Conservation (phyloP, 2,329 filamentous ascomycete species). For the Nemania bipapillata region DNA sequence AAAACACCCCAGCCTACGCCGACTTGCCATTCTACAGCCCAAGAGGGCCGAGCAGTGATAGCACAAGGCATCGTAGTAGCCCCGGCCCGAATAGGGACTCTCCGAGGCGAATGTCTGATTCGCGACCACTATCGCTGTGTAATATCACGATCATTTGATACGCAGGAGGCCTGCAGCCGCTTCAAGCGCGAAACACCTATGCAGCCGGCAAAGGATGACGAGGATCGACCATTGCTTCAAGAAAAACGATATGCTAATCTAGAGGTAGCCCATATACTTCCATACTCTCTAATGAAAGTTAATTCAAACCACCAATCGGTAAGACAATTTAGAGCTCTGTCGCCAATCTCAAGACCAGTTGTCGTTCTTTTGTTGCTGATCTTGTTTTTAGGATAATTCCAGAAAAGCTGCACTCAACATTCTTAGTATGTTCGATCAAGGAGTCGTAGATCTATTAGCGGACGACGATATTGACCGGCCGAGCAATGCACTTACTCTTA, state of each 20-base stretch:
- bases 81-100: slow-evolving; percentile 42
- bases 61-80: slow-evolving; percentile 41
- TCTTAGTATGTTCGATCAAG: slow-evolving; percentile 57
- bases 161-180: slow-evolving; percentile 34
- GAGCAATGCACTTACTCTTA: slow-evolving; percentile 46
- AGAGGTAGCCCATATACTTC: slow-evolving; percentile 30
- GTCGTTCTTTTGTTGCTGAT: slow-evolving; percentile 19
- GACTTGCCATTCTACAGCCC: slow-evolving; percentile 42
- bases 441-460: slow-evolving; percentile 52
- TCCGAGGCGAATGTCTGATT: slow-evolving; percentile 46
- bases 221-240: slow-evolving; percentile 43
- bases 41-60: slow-evolving; percentile 37
- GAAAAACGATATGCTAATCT: background rate
- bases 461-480: slow-evolving; percentile 55
- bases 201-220: slow-evolving; percentile 32
- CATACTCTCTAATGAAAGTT: slow-evolving; percentile 23
- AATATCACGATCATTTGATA: slow-evolving; percentile 43
- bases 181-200: slow-evolving; percentile 21
- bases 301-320: slow-evolving; percentile 21
- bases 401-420: slow-evolving; percentile 53
- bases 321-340: slow-evolving; percentile 9
- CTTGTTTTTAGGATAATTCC: slow-evolving; percentile 30
- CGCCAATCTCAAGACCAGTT: slow-evolving; percentile 18
- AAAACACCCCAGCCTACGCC: slow-evolving; percentile 47
- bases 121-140: slow-evolving; percentile 49